Conservation (phyloP, 2,329 filamentous ascomycete genomes). For the Fusarium globosum region DNA sequence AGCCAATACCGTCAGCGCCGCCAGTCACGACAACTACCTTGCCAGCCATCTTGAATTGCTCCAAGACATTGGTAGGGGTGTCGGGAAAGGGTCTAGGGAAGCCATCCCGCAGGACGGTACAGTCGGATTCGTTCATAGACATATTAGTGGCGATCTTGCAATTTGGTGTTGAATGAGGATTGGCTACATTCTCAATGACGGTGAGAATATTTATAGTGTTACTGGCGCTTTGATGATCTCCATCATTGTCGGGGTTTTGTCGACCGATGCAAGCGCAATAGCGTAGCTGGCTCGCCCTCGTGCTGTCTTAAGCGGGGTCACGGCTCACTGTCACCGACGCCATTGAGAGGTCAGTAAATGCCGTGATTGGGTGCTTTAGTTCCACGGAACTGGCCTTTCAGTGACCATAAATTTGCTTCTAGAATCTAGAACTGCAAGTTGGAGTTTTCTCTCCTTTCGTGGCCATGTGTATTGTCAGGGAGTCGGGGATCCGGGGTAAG, state of each 20-base stretch:
- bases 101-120: background rate
- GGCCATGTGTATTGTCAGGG: background rate
- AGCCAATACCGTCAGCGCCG: slow-evolving; percentile 57
- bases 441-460: background rate
- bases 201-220: background rate
- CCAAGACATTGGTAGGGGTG: slow-evolving; percentile 50
- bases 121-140: background rate
- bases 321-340: background rate
- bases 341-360: background rate
- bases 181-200: background rate
- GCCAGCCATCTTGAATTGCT: slow-evolving; percentile 50
- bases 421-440: background rate
- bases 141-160: background rate
- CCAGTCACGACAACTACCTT: slow-evolving; percentile 57
- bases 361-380: background rate
- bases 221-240: background rate
- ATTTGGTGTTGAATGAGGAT: background rate
- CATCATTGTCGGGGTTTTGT: background rate
- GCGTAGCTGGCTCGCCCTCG: background rate
- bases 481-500: fast-evolving
- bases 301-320: background rate
- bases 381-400: background rate
- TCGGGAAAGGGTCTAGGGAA: slow-evolving; percentile 38
- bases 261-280: background rate
- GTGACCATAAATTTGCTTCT: background rate